Percentiles rank a stretch among this genome's conserved stretches.
These are phyloP conservation scores for Benincasa hispida DNA, from an alignment of 306 rosid genomes.

Conservation along the genomic window DNA sequence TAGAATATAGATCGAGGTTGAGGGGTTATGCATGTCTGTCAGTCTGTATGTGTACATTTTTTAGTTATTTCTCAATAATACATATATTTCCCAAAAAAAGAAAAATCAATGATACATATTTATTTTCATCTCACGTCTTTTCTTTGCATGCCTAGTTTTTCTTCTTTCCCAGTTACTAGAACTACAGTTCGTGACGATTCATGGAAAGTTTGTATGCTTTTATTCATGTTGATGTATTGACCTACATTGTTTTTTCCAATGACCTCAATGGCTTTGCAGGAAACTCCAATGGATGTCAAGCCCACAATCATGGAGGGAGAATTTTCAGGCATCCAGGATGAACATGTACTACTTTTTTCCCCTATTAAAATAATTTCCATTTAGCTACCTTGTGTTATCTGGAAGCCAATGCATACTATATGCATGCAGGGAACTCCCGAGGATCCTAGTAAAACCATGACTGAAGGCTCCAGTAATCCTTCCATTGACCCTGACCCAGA, in stretches of 20 bases:
- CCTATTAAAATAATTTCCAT: constrained; percentile 10
- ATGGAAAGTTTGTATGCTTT: not conserved
- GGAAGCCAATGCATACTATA: constrained; percentile 10
- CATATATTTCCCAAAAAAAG: too few species aligned
- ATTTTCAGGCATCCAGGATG: constrained; percentile 38
- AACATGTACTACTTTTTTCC: constrained; percentile 28
- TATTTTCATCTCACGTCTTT: not conserved
- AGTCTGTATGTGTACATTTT: not conserved
- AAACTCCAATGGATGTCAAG: constrained; percentile 56
- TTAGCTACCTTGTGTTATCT: constrained; percentile 12
- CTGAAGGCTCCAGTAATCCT: constrained; percentile 37
- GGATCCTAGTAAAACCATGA: constrained; percentile 33
- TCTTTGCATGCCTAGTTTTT: not conserved
- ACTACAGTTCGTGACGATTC: not conserved
- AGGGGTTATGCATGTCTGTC: not conserved
- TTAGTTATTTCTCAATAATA: not conserved
- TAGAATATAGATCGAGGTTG: not conserved
- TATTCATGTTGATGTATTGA: not conserved
- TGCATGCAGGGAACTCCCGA: constrained; percentile 46
- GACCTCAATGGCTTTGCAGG: constrained; percentile 40
- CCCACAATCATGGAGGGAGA: constrained; percentile 46
- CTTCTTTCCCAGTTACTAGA: not conserved
- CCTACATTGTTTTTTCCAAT: constrained; percentile 4
- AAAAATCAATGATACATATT: not conserved
- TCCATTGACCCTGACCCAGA: constrained; percentile 37